Evolutionary conservation across 805 yeast species (phyloP).

Genomic region (Starmerella scarabaei): DNA sequence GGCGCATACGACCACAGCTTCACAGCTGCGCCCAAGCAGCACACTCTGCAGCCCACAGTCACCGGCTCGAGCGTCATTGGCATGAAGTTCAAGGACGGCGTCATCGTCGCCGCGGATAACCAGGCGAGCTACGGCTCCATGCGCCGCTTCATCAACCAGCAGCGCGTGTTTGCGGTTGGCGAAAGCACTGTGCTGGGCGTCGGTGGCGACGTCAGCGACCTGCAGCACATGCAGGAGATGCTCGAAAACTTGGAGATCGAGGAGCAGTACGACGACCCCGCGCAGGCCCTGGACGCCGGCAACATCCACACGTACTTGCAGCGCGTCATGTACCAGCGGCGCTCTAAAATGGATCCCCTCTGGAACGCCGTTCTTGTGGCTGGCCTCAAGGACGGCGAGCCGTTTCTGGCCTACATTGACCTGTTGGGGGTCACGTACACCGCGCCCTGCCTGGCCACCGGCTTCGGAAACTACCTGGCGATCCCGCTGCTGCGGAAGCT

Average conservation of each 20-base stretch:
- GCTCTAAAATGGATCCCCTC: conserved; percentile 87
- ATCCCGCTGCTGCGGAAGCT: conserved; percentile 78
- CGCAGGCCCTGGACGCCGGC: conserved; percentile 61
- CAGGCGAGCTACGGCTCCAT: conserved; percentile 86
- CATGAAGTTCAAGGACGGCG: conserved; percentile 78
- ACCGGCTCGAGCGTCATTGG: conserved; percentile 95
- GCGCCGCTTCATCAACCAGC: conserved; percentile 71
- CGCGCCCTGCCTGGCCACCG: conserved; percentile 84
- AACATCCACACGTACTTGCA: conserved; percentile 80
- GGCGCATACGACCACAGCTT: conserved; percentile 65
- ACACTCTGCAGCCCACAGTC: conserved; percentile 87
- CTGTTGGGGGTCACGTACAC: conserved; percentile 82
- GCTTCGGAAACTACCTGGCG: conserved; percentile 92
- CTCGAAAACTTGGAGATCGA: conserved; percentile 70
- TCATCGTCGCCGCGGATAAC: conserved; percentile 89
- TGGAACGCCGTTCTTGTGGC: conserved; percentile 93
- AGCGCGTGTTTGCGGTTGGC: conserved; percentile 78
- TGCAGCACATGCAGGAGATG: conserved; percentile 66
- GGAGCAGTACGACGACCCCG: conserved; percentile 52
- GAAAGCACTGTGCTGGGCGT: conserved; percentile 78
- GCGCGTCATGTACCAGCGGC: conserved; percentile 69
- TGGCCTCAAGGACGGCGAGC: conserved; percentile 64
- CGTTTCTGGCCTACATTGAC: conserved; percentile 77
- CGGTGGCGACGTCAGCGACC: conserved; percentile 88
- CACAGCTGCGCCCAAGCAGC: conserved; percentile 49